phyloP scores from a whole-genome alignment of 768 basidiomycete species.

The Psilocybe subaeruginosa region DNA sequence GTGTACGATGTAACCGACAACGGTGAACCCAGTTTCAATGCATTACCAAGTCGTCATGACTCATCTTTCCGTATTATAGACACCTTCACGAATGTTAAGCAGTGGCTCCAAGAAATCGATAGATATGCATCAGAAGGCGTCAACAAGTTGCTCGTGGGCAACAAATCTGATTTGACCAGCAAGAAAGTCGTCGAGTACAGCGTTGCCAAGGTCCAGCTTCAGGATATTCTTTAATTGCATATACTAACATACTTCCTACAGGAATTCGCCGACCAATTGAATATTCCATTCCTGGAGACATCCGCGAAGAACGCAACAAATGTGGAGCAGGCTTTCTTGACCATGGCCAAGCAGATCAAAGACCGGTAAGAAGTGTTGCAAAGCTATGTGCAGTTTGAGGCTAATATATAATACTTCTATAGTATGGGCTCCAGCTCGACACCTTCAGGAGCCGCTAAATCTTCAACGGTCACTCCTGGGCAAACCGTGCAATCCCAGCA shows the following conservation, averaged over 20 bases:
- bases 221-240: neutral
- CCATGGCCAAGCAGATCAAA: slow-evolving; percentile 96
- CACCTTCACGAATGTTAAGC: slow-evolving; percentile 94
- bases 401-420: slow-evolving; percentile 5
- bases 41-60: neutral
- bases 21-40: slow-evolving; percentile 43
- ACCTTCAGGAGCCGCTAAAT: slow-evolving; percentile 75
- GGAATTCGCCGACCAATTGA: slow-evolving; percentile 95
- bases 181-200: slow-evolving; percentile 95
- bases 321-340: slow-evolving; percentile 99
- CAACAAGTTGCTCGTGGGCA: slow-evolving; percentile 97
- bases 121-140: slow-evolving; percentile 98
- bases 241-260: slow-evolving; percentile 30
- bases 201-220: slow-evolving; percentile 70
- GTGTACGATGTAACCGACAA: slow-evolving; percentile 99
- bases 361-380: slow-evolving; percentile 60
- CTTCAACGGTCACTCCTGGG: slow-evolving; percentile 82
- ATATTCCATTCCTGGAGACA: slow-evolving; percentile 95
- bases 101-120: slow-evolving; percentile 93
- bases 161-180: slow-evolving; percentile 97
- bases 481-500: slow-evolving; percentile 81
- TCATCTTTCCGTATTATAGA: slow-evolving; percentile 47
- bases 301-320: slow-evolving; percentile 99
- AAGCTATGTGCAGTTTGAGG: neutral
- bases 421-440: slow-evolving; percentile 88